phyloP scores from a whole-genome alignment of 306 rosid species.

The Arachis hypogaea region DNA sequence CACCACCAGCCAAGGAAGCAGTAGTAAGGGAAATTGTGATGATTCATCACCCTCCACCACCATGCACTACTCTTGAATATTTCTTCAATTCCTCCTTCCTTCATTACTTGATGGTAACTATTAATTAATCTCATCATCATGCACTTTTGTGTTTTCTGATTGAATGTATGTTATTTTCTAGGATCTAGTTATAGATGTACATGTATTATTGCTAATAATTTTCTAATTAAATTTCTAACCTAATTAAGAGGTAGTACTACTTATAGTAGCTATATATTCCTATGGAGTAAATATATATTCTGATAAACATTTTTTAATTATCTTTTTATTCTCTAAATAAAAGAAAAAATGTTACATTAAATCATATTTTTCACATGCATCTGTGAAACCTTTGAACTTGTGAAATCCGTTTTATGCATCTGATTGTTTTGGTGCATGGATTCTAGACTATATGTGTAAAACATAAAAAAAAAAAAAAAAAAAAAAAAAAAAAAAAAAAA shows the following conservation, averaged over 20 bases:
- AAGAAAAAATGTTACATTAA: too few species aligned
- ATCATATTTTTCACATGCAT: too few species aligned
- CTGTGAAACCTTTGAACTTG: too few species aligned
- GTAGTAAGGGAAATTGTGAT: constrained; percentile 47
- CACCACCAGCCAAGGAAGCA: constrained; percentile 32
- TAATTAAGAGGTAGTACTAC: too few species aligned
- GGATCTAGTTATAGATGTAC: constrained; percentile 2
- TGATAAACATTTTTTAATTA: too few species aligned
- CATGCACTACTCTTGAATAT: constrained; percentile 56
- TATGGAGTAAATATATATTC: not conserved
- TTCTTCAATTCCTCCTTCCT: not conserved
- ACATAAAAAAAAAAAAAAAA: not conserved
- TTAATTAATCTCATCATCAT: constrained; percentile 35
- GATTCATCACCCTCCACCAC: constrained; percentile 51
- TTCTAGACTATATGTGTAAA: not conserved
- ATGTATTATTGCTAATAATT: not conserved
- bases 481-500: not conserved
- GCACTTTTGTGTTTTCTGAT: not conserved
- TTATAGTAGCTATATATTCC: not conserved
- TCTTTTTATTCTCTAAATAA: too few species aligned
- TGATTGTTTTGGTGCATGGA: not conserved
- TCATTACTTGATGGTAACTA: constrained; percentile 45
- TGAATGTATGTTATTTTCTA: not conserved
- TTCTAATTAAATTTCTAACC: too few species aligned
- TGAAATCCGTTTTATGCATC: too few species aligned